Base-by-base conservation (phyloP, 2,329 filamentous ascomycete species). In the Ophiostoma sp. region DNA sequence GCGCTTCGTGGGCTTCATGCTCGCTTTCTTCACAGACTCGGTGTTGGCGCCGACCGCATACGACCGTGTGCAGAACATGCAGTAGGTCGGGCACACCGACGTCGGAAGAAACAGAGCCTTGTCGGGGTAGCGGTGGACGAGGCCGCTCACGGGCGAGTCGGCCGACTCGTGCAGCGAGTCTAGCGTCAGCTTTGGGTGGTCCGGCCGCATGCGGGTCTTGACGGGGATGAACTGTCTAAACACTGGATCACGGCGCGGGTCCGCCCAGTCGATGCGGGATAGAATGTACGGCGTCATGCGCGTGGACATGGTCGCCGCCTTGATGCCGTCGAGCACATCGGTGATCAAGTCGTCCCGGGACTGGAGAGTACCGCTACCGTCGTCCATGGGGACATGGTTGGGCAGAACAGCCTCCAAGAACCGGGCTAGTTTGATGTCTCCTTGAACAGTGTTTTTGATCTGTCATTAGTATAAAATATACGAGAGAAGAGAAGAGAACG, bases 91-190 rank as follows among this genome's bases (percentile, higher is more conserved):
- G 72, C 86, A 89, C 16, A 86, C 82, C 2, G 83, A 85, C 0
- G 81, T 83, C 12, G 84, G 81, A 42, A 89, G 76, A 67, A 89
- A 87, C 5, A 89, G 75, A 2, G 83, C 86, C 75, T 86, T 87
- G 69, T 88, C 85, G 0, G 82, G 82, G 74, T 89, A 89, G n/a
- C 86, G 80, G 74, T 88, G 86, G 2, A 89, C 84, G 2, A 89
- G 75, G 0, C 84, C 85, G 16, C 79, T 77, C 2, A 87, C 84
- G 0, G 84, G 83, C 6, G 81, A 84, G 72, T 88, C 85, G 3
- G 77, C 76, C 41, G 78, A 77, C 77, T 89, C 86, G 62, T 84
- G 78, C n/a, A 89, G 76, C 0, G 86, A 86, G 74, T 89, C 87
- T 3, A 87, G 73, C 0, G 76, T 77, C n/a, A 85, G 72, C 66